phyloP scores from a whole-genome alignment of 495 filamentous ascomycete species.

The Aspergillus sclerotiicarbonarius region DNA sequence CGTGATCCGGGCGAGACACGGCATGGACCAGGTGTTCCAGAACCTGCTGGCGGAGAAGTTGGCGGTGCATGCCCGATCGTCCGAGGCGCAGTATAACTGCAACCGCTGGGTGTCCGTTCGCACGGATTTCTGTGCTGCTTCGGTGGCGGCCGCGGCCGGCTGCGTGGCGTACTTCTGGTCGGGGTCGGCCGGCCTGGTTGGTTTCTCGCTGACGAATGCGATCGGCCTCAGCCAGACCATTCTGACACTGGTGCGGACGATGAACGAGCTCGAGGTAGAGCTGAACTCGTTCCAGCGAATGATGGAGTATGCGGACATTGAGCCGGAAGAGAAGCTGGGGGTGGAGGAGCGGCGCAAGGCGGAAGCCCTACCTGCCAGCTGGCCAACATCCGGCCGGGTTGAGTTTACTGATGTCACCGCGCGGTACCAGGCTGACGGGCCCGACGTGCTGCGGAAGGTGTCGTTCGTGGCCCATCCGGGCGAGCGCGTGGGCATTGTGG shows the following conservation, averaged over 20 bases:
- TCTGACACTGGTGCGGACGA: slow-evolving; percentile 39
- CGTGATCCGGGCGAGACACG: slow-evolving; percentile 45
- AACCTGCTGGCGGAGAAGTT: slow-evolving; percentile 41
- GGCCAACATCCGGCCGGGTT: slow-evolving; percentile 47
- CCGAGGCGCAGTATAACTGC: slow-evolving; percentile 47
- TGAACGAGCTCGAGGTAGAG: slow-evolving; percentile 51
- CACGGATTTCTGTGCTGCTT: slow-evolving; percentile 46
- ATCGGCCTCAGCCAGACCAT: slow-evolving; percentile 48
- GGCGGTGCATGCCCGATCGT: slow-evolving; percentile 34
- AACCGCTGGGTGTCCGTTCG: slow-evolving; percentile 52
- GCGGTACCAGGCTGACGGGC: slow-evolving; percentile 45
- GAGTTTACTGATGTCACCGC: slow-evolving; percentile 50
- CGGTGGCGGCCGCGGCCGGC: slow-evolving; percentile 44
- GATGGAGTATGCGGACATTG: slow-evolving; percentile 43
- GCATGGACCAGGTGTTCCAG: slow-evolving; percentile 44
- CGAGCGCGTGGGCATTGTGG: slow-evolving; percentile 58
- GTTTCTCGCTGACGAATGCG: slow-evolving; percentile 50
- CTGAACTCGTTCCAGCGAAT: slow-evolving; percentile 50
- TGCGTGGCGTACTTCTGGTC: slow-evolving; percentile 44
- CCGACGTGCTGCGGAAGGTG: slow-evolving; percentile 50
- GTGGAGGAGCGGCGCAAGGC: slow-evolving; percentile 11
- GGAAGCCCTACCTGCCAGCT: slow-evolving; percentile 45
- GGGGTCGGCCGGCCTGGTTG: slow-evolving; percentile 42
- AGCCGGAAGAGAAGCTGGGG: slow-evolving; percentile 42
- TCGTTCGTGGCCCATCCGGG: slow-evolving; percentile 51